Evolutionary conservation across 176 grass and related monocot genomes (phyloP).

Genomic region (Calamus simplicifolius): DNA sequence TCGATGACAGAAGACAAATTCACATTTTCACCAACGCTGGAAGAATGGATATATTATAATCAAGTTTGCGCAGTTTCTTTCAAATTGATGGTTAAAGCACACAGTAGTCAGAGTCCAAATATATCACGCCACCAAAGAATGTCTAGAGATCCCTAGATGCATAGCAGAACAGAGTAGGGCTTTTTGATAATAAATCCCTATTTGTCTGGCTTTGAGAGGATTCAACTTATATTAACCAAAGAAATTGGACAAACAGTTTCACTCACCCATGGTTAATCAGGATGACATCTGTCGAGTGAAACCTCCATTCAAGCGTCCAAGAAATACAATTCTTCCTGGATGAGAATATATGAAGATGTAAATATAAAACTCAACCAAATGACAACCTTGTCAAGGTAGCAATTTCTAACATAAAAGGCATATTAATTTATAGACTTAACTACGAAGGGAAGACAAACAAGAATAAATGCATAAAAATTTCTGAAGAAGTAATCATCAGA

Average conservation of each 20-base stretch:
- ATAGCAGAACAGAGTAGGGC: too few species aligned
- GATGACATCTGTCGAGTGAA: constrained; percentile 48
- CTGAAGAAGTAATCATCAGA: not conserved
- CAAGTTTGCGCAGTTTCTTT: too few species aligned
- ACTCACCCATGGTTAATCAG: constrained; percentile 76
- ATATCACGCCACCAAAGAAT: too few species aligned
- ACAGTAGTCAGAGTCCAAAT: too few species aligned
- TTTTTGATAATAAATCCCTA: too few species aligned
- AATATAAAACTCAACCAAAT: too few species aligned
- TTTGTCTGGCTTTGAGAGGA: not conserved
- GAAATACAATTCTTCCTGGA: constrained; percentile 63
- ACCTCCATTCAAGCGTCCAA: constrained; percentile 91
- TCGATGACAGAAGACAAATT: constrained; percentile 57
- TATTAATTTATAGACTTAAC: too few species aligned
- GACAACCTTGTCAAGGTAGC: too few species aligned
- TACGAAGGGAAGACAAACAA: not conserved
- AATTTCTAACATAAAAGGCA: too few species aligned
- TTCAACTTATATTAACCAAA: not conserved
- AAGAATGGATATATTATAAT: constrained; percentile 10
- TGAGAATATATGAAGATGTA: too few species aligned
- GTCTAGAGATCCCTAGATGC: too few species aligned
- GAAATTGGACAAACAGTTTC: not conserved
- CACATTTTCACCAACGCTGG: constrained; percentile 57
- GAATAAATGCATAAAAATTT: not conserved
- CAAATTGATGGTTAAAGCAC: too few species aligned